These are phyloP conservation scores for Suillus weaverae DNA, from an alignment of 768 basidiomycete species.

Conservation along the genomic window DNA sequence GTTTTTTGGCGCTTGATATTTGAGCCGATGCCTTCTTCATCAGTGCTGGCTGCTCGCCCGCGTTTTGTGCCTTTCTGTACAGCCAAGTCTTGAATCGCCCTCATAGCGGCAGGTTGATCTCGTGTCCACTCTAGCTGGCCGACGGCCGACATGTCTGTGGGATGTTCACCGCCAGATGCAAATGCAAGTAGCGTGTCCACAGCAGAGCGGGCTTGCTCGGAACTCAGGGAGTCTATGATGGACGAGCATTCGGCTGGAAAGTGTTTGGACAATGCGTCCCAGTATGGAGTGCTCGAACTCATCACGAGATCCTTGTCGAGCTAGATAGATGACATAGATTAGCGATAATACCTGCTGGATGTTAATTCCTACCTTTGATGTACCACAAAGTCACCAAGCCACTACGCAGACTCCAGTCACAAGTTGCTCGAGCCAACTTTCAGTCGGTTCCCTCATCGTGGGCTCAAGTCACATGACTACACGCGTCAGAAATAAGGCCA, in stretches of 20 bases:
- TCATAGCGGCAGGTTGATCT: constrained; percentile 23
- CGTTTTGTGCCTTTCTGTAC: constrained; percentile 22
- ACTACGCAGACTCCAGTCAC: neutral
- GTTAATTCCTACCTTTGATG: neutral
- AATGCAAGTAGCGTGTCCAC: constrained; percentile 32
- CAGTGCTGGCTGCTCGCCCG: constrained; percentile 18
- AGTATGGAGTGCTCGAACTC: constrained; percentile 22
- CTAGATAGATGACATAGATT: neutral
- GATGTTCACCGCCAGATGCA: constrained; percentile 29
- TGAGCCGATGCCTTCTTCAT: constrained; percentile 7
- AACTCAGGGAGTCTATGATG: constrained; percentile 12
- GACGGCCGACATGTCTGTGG: constrained; percentile 14
- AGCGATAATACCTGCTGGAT: neutral
- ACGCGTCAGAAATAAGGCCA: constrained; percentile 21
- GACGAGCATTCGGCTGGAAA: constrained; percentile 17
- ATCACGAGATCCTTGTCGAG: neutral
- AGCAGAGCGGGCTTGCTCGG: constrained; percentile 3
- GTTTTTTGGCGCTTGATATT: constrained; percentile 24
- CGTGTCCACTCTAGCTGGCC: constrained; percentile 24
- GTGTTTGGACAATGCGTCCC: constrained; percentile 22
- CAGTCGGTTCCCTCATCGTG: neutral
- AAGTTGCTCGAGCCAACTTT: neutral
- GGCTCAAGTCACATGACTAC: constrained; percentile 21
- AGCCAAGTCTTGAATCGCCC: constrained; percentile 19
- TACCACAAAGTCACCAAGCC: neutral